phyloP scores from a whole-genome alignment of 352 stramenopile genomes.

The Globisporangium solare region DNA sequence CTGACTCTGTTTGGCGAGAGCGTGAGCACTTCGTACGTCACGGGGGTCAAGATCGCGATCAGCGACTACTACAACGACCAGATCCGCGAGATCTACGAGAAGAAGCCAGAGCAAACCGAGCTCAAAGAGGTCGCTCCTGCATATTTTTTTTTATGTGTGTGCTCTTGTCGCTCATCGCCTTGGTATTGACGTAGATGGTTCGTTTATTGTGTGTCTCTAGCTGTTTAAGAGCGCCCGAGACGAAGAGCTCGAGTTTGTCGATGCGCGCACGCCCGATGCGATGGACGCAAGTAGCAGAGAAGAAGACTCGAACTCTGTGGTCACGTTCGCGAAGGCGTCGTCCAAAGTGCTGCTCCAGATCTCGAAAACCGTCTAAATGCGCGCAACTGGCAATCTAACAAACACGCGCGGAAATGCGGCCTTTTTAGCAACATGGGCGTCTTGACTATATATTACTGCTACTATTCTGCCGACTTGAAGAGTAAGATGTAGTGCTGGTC shows the following conservation, averaged over 20 bases:
- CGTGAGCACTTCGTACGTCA: constrained; percentile 62
- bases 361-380: constrained; percentile 35
- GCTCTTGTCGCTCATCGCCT: neutral
- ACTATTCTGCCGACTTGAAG: constrained; percentile 75
- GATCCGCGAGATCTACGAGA: constrained; percentile 81
- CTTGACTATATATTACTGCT: neutral
- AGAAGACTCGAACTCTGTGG: constrained; percentile 28
- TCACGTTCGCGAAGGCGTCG: constrained; percentile 48
- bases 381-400: no score
- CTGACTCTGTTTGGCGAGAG: constrained; percentile 50
- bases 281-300: constrained; percentile 28
- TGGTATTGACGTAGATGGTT: neutral
- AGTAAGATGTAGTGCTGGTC: constrained; percentile 82
- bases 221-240: constrained; percentile 70
- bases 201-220: constrained; percentile 18
- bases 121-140: constrained; percentile 55
- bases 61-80: constrained; percentile 89
- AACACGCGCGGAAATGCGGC: no score
- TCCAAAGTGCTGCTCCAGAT: constrained; percentile 57
- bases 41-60: constrained; percentile 70
- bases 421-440: no score
- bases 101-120: constrained; percentile 40
- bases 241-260: constrained; percentile 71
- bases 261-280: constrained; percentile 43
- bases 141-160: no score